Conservation (phyloP, 352 stramenopile genomes). For the Sclerospora graminicola region DNA sequence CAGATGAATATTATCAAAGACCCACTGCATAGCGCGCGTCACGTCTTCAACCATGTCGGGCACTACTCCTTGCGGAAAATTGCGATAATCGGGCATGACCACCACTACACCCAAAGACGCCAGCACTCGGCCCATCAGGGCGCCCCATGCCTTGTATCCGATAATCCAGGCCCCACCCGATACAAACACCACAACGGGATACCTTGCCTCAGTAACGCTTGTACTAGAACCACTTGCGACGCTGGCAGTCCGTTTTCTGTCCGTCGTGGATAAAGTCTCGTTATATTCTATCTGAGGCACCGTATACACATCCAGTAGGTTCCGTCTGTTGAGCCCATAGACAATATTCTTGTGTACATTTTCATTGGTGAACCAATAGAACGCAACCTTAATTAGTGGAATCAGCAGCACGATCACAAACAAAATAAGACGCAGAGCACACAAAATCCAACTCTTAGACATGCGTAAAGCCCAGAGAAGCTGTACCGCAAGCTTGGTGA, state of each 20-base stretch:
- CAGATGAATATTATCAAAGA: slow-evolving; percentile 69
- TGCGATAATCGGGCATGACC: slow-evolving; percentile 88
- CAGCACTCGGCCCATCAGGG: slow-evolving; percentile 73
- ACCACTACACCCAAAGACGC: slow-evolving; percentile 71
- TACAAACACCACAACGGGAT: slow-evolving; percentile 85
- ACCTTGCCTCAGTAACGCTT: slow-evolving; percentile 16
- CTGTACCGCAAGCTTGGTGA: slow-evolving; percentile 60
- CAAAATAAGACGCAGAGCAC: slow-evolving; percentile 42
- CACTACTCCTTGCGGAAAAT: slow-evolving; percentile 84
- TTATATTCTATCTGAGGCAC: slow-evolving; percentile 20
- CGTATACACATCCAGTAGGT: slow-evolving; percentile 83
- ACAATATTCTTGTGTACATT: slow-evolving; percentile 76
- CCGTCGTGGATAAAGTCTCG: slow-evolving; percentile 1
- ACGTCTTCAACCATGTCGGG: slow-evolving; percentile 87
- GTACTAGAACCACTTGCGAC: slow-evolving; percentile 8
- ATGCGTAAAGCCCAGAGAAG: slow-evolving; percentile 58
- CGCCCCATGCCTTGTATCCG: slow-evolving; percentile 88
- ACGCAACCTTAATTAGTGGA: slow-evolving; percentile 38
- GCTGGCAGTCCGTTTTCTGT: slow-evolving; percentile 9
- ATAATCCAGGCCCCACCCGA: slow-evolving; percentile 89
- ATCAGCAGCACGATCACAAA: slow-evolving; percentile 54
- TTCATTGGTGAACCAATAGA: slow-evolving; percentile 43
- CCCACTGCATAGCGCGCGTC: slow-evolving; percentile 78
- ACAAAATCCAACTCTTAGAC: slow-evolving; percentile 64
- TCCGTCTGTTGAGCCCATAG: slow-evolving; percentile 61